These are phyloP conservation scores for Paxillus ammoniavirescens DNA, from an alignment of 768 basidiomycete genomes.

Conservation along the genomic window DNA sequence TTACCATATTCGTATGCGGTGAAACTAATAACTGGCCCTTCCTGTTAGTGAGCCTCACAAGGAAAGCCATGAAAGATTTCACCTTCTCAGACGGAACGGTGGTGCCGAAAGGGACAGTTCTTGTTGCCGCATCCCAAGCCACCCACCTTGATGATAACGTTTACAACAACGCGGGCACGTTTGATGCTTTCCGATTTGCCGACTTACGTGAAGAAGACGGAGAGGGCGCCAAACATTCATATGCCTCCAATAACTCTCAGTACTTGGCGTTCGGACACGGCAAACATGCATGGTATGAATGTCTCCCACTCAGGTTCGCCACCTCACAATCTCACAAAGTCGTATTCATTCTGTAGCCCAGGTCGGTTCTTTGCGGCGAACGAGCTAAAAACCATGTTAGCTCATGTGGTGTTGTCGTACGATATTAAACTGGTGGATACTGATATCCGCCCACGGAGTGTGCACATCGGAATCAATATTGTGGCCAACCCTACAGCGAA, in stretches of 20 bases:
- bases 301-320: constrained; percentile 1
- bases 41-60: too few species aligned
- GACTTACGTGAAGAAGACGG: constrained; percentile 32
- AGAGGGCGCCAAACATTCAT: constrained; percentile 32
- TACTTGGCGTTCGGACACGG: constrained; percentile 41
- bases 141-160: constrained; percentile 11
- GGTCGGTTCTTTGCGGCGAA: constrained; percentile 39
- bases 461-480: not conserved
- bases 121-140: too few species aligned
- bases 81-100: too few species aligned
- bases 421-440: not conserved
- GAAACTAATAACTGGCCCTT: constrained; percentile 13
- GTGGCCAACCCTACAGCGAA: not conserved
- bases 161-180: constrained; percentile 33
- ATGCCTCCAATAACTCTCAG: constrained; percentile 30
- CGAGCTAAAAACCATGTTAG: constrained; percentile 42
- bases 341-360: too few species aligned
- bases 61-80: too few species aligned
- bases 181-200: constrained; percentile 49
- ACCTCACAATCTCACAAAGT: constrained; percentile 6
- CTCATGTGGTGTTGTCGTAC: constrained; percentile 34
- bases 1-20: too few species aligned
- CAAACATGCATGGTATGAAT: constrained; percentile 18
- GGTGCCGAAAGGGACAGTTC: too few species aligned
- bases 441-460: not conserved